Percentiles rank a stretch among this genome's conserved stretches.
Conservation (phyloP, 1,284 basidiomycete genomes). For the Athelia psychrophila region DNA sequence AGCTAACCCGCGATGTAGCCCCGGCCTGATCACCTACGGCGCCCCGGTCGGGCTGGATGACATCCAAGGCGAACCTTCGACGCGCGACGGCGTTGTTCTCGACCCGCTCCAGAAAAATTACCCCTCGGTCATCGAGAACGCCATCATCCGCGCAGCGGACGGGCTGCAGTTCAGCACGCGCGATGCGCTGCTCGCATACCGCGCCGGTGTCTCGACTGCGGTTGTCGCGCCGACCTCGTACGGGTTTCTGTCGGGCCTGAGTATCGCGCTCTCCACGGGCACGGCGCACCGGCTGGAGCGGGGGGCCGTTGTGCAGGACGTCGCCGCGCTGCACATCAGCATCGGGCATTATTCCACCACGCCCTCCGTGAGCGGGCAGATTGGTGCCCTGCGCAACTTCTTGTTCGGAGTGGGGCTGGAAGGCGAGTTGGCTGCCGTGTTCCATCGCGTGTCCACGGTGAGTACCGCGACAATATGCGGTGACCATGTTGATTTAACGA, state of each 20-base stretch:
- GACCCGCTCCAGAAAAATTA: conserved; percentile 45
- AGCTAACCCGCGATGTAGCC: conserved; percentile 28
- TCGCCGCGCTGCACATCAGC: conserved; percentile 70
- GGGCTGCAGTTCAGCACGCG: conserved; percentile 71
- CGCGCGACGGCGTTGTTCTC: conserved; percentile 61
- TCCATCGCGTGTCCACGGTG: conserved; percentile 45
- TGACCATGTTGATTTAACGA: too few species aligned
- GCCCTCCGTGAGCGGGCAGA: conserved; percentile 64
- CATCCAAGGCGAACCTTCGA: conserved; percentile 61
- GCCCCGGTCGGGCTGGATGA: conserved; percentile 58
- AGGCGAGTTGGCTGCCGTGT: conserved; percentile 41
- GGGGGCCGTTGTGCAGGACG: conserved; percentile 68
- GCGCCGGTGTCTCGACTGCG: conserved; percentile 58
- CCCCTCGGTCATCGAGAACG: conserved; percentile 46
- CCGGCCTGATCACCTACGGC: conserved; percentile 60
- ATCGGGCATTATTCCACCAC: conserved; percentile 40
- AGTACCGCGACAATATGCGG: conserved; percentile 28
- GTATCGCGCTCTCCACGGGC: conserved; percentile 62
- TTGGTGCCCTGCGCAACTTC: conserved; percentile 59
- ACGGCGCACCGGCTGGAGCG: conserved; percentile 59
- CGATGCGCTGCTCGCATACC: conserved; percentile 69
- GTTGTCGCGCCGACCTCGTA: conserved; percentile 60
- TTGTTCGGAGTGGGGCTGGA: conserved; percentile 38
- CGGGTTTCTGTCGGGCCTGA: conserved; percentile 66
- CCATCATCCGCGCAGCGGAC: conserved; percentile 66